Conservation (phyloP, 176 grass and related monocot species). For the Carex parvula region DNA sequence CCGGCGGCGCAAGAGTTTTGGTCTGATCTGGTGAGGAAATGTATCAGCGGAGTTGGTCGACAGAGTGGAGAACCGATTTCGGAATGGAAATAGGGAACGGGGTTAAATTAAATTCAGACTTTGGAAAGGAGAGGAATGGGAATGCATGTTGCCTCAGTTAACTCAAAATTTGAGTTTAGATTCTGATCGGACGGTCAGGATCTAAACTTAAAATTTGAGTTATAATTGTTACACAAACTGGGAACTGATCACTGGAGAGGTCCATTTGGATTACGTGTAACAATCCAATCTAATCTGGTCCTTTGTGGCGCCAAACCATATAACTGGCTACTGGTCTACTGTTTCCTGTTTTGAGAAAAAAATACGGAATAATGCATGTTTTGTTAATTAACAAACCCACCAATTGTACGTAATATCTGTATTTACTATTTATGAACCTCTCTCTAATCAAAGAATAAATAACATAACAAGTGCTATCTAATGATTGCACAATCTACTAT, state of each 20-base stretch:
- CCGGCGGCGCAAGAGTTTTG: not conserved
- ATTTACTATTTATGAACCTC: not conserved
- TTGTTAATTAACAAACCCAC: not conserved
- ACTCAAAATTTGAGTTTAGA: no score
- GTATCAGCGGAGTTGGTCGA: not conserved
- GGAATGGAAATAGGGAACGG: not conserved
- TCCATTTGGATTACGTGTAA: not conserved
- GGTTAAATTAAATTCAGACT: not conserved
- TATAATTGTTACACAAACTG: not conserved
- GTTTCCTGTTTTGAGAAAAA: not conserved
- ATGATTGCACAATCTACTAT: no score
- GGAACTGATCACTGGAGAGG: not conserved
- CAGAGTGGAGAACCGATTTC: not conserved
- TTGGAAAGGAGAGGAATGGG: not conserved
- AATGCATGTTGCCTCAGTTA: no score
- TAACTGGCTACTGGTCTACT: not conserved
- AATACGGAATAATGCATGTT: not conserved
- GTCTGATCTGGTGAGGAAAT: not conserved
- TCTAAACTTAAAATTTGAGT: no score
- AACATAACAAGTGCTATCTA: not conserved
- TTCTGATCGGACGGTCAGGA: no score
- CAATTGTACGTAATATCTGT: no score
- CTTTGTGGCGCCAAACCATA: conserved; percentile 5
- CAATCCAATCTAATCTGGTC: not conserved
- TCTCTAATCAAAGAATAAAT: not conserved